Percentiles rank a stretch among this genome's conserved stretches.
phyloP scores from a whole-genome alignment of 352 stramenopile species.

The Globisporangium carolinianum region DNA sequence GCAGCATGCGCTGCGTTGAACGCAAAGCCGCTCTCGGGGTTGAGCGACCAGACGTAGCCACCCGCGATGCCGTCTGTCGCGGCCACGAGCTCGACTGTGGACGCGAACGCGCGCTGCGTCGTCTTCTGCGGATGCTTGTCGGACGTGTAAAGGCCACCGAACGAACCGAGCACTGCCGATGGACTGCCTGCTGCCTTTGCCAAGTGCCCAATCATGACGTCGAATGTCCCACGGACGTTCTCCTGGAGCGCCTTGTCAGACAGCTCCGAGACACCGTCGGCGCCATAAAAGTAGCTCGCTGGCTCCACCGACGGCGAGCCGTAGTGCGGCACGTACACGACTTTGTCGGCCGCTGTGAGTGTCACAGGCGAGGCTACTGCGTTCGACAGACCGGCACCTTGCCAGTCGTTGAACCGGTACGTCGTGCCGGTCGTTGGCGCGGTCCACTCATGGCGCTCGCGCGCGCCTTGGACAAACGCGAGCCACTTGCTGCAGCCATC shows the following conservation, averaged over 20 bases:
- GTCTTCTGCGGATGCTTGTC: constrained; percentile 54
- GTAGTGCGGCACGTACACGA: constrained; percentile 78
- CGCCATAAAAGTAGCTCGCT: constrained; percentile 47
- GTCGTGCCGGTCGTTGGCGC: constrained; percentile 28
- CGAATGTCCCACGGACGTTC: constrained; percentile 40
- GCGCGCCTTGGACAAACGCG: constrained; percentile 64
- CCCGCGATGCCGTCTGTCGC: constrained; percentile 31
- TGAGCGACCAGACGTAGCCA: constrained; percentile 71
- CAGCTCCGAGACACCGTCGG: constrained; percentile 30
- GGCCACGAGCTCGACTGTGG: constrained; percentile 53
- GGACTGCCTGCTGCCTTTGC: constrained; percentile 28
- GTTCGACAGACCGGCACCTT: constrained; percentile 41
- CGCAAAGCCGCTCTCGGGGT: constrained; percentile 61
- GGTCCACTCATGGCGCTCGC: constrained; percentile 32
- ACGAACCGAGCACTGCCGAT: constrained; percentile 57
- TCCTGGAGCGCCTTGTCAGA: constrained; percentile 28
- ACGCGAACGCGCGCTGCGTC: constrained; percentile 49
- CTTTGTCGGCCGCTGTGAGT: constrained; percentile 44
- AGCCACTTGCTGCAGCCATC: constrained; percentile 57
- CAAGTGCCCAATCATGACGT: constrained; percentile 67
- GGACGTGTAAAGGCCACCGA: constrained; percentile 50
- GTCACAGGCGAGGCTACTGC: constrained; percentile 32
- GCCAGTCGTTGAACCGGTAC: constrained; percentile 60
- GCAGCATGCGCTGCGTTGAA: constrained; percentile 42
- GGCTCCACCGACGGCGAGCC: constrained; percentile 61